phyloP scores from a whole-genome alignment of 208 protist species.

The Strigomonas culicis region DNA sequence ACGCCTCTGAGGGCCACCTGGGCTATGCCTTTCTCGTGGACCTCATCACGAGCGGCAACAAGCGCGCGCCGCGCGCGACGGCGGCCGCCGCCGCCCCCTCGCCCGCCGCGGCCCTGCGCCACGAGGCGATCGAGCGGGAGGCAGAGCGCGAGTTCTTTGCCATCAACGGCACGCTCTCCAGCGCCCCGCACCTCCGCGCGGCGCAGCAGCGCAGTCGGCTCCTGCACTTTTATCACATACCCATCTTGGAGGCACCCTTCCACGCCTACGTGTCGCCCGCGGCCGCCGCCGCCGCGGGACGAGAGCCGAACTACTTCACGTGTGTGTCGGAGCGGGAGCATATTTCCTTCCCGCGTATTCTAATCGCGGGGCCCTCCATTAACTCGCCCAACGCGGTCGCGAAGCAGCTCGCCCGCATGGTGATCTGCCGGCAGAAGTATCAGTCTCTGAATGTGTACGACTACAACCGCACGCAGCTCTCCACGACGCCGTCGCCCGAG shows the following conservation, averaged over 20 bases:
- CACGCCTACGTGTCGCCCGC: background rate
- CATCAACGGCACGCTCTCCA: constrained; percentile 3
- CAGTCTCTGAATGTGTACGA: constrained; percentile 7
- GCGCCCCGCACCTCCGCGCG: background rate
- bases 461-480: background rate
- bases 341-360: constrained; percentile 69
- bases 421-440: constrained; percentile 50
- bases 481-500: background rate
- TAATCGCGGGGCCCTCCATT: constrained; percentile 51
- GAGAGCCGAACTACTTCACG: constrained; percentile 14
- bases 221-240: background rate
- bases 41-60: background rate
- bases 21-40: background rate
- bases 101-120: background rate
- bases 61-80: background rate
- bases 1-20: background rate
- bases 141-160: background rate
- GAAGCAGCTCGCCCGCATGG: constrained; percentile 24
- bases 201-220: background rate
- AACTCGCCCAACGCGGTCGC: constrained; percentile 26
- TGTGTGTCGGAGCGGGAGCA: constrained; percentile 15
- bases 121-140: background rate
- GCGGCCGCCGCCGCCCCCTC: background rate
- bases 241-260: background rate
- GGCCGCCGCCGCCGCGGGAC: no score